Evolutionary conservation across 1,284 basidiomycete genomes (phyloP).

Genomic region (Uromyces viciae-fabae): DNA sequence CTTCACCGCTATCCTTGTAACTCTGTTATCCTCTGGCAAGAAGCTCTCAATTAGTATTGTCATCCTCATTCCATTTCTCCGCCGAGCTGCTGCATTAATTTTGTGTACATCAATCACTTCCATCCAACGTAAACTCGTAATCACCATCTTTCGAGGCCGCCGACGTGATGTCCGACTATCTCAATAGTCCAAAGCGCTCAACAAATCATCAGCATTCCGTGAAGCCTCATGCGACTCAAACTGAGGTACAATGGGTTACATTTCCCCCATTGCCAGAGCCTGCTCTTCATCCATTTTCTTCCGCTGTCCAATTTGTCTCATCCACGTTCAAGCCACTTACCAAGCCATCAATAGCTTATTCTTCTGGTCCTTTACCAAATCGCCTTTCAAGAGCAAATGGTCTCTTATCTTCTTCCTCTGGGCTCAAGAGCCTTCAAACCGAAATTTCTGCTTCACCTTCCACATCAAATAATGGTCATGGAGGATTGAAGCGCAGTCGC

Average conservation of each 20-base stretch:
- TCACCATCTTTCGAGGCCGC: no score
- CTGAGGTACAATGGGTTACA: slow-evolving; percentile 25
- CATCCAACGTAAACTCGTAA: no score
- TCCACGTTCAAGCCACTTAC: slow-evolving; percentile 26
- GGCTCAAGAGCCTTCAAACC: background rate
- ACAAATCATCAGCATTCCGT: background rate
- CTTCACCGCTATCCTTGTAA: no score
- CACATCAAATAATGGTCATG: slow-evolving; percentile 2
- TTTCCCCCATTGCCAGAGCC: slow-evolving; percentile 28
- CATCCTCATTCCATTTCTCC: no score
- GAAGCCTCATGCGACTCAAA: background rate
- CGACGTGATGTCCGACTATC: no score
- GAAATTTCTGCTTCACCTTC: background rate
- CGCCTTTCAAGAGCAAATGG: slow-evolving; percentile 21
- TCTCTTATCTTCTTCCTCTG: slow-evolving; percentile 10
- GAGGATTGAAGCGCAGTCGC: slow-evolving; percentile 25
- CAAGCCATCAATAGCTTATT: slow-evolving; percentile 26
- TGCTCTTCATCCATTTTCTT: slow-evolving; percentile 12
- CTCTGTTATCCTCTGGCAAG: no score
- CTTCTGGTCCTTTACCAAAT: slow-evolving; percentile 16
- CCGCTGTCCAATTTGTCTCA: slow-evolving; percentile 41
- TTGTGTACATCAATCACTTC: no score
- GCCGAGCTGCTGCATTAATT: no score
- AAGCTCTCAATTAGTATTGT: no score
- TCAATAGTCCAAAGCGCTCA: no score